Evolutionary conservation across 1,284 basidiomycete genomes (phyloP), one percentile per base, ranked within the genome.

Genomic region (Entoloma clypeatum): DNA sequence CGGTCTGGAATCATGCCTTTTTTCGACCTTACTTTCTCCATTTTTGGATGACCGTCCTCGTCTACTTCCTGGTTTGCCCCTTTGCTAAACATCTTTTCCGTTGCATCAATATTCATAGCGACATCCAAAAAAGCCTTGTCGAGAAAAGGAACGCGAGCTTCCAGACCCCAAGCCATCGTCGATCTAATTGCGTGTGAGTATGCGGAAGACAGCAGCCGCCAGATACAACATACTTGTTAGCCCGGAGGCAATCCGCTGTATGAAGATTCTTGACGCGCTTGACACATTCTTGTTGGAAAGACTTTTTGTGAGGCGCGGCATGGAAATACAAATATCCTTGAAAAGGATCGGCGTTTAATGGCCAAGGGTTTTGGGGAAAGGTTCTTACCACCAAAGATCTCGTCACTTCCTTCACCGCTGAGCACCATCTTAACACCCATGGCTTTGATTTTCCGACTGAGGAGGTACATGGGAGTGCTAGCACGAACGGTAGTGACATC

Each of bases 401-500:
- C 96, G 58, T 99, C 96, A 45, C 90, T 93, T 22, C 96, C 96
- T 66, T 99, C 96, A 24, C 96, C 96, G 49, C 88, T 92, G 27
- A 99, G 76, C 3, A 99, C 96, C 96, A 99, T 99, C 74, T 99
- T 99, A 50, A 99, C 96, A 50, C 96, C 96, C 88, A 94, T 99
- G 2, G 96, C 95, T 71, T 99, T 99, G 75, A 99, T 96, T 73
- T 99, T 99, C 43, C 96, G 80, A 62, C 88, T 92, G 45, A 99
- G 80, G 24, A 99, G 80, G 63, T 95, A 95, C 92, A 95, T 95
- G 11, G 96, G 95, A 5, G 95, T 98, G 55, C 90, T 94, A 4
- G 96, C 96, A 44, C 96, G 87, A 39, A 98, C 92, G 11, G 96
- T 99, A 25, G 96, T 99, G 41, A 99, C 96, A 62, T 99, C 96